Conservation (phyloP, 1,284 basidiomycete species). For the Sporisorium sorghi region DNA sequence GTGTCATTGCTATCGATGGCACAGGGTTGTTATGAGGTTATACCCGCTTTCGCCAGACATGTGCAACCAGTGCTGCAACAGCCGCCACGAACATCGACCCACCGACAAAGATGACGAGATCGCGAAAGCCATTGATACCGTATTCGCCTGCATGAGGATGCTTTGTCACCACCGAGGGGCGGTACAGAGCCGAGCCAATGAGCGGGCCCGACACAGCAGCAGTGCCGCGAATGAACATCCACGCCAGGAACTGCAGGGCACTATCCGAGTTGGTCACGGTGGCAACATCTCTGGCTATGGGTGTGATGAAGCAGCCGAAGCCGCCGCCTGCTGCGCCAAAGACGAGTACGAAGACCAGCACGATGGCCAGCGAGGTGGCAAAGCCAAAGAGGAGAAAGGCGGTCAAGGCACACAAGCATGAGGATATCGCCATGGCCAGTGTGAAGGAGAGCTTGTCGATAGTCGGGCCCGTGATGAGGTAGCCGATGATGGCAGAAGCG, state of each 20-base stretch:
- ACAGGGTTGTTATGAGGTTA: background rate
- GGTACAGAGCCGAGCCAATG: slow-evolving; percentile 47
- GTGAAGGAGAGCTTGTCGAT: slow-evolving; percentile 44
- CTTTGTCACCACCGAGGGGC: slow-evolving; percentile 8
- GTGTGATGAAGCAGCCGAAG: slow-evolving; percentile 43
- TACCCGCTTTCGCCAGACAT: slow-evolving; percentile 4
- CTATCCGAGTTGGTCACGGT: slow-evolving; percentile 20
- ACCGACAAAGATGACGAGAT: slow-evolving; percentile 50
- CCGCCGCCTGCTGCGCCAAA: slow-evolving; percentile 48
- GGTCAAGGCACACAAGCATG: slow-evolving; percentile 25
- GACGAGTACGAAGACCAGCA: slow-evolving; percentile 52
- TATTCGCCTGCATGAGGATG: slow-evolving; percentile 22
- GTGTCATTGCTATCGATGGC: too few relatives aligned
- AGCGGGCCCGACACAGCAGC: slow-evolving; percentile 52
- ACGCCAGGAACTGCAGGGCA: slow-evolving; percentile 28
- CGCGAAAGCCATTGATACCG: slow-evolving; percentile 41
- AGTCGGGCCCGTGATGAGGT: slow-evolving; percentile 40
- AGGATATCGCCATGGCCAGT: slow-evolving; percentile 43
- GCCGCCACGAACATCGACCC: slow-evolving; percentile 13
- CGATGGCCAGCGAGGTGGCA: slow-evolving; percentile 38
- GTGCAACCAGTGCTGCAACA: slow-evolving; percentile 9
- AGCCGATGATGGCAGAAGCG: slow-evolving; percentile 54
- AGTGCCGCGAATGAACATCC: slow-evolving; percentile 49
- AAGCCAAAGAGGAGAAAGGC: slow-evolving; percentile 52
- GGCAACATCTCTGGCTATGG: slow-evolving; percentile 30